phyloP scores from a whole-genome alignment of 2,329 filamentous ascomycete genomes.

The Penicillium sp. region DNA sequence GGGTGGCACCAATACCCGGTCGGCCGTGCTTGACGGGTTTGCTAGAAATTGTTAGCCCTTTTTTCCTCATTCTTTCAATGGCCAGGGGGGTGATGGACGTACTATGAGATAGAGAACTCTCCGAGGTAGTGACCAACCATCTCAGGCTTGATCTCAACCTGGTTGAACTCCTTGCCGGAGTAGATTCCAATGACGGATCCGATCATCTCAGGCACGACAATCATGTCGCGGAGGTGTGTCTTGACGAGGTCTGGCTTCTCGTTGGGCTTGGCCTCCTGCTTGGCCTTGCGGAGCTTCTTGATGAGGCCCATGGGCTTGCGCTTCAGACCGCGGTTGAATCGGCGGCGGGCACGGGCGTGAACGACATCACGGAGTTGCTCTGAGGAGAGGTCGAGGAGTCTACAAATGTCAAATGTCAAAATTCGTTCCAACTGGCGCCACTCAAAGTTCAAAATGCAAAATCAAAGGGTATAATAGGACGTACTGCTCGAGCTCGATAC shows the following conservation, averaged over 20 bases:
- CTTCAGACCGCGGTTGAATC: slow-evolving; percentile 99
- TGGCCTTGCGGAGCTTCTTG: slow-evolving; percentile 99
- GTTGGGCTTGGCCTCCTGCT: slow-evolving; percentile 98
- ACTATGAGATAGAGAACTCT: slow-evolving; percentile 99
- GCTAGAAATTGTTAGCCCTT: slow-evolving; percentile 60
- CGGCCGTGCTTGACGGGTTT: slow-evolving; percentile 99
- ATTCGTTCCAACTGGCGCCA: too few relatives aligned
- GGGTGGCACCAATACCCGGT: slow-evolving; percentile 99
- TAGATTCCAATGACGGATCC: slow-evolving; percentile 98
- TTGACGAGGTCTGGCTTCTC: slow-evolving; percentile 99
- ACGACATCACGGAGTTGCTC: slow-evolving; percentile 99
- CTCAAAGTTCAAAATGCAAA: too few relatives aligned
- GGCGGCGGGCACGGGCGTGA: slow-evolving; percentile 94
- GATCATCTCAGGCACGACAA: slow-evolving; percentile 99
- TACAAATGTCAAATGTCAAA: too few relatives aligned
- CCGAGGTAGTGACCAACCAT: slow-evolving; percentile 99
- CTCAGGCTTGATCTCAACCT: slow-evolving; percentile 99
- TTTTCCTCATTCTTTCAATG: not conserved
- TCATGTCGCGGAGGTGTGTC: slow-evolving; percentile 99
- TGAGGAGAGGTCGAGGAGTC: slow-evolving; percentile 96
- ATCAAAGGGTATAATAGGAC: slow-evolving; percentile 38
- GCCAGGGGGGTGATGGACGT: slow-evolving; percentile 46
- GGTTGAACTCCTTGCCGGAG: slow-evolving; percentile 99
- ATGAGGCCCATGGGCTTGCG: slow-evolving; percentile 99
- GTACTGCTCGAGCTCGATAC: slow-evolving; percentile 99